Evolutionary conservation across 1,284 basidiomycete genomes (phyloP), one percentile per base, ranked within the genome.

Genomic region (Naganishia cerealis): DNA sequence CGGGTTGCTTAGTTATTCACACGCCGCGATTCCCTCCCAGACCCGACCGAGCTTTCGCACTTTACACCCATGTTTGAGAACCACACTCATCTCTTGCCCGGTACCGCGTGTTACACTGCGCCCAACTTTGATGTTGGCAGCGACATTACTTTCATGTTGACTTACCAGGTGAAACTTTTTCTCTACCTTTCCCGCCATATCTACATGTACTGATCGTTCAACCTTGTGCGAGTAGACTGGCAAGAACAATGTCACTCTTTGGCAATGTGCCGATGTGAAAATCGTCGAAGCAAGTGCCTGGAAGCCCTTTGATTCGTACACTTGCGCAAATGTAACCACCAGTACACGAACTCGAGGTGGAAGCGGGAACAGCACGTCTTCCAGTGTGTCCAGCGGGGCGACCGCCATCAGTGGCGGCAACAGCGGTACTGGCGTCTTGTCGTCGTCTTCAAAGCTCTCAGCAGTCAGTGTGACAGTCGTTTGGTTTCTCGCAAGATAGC

Each of bases 181-280:
- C 16, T 50, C 8, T 7, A 15, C 46, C 46, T 24, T 21, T 10
- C 46, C 9, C n/a, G 21, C 21, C 12, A 3, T 15, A 8, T 50
- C 13, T 24, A 24, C 8, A 21, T 24, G 1, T 24, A 24, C 18
- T 50, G 4, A 50, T 8, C 29, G 4, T 3, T 6, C 24, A 21
- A 13, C 21, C 15, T 12, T 42, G 29, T 39, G 18, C 15, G 5
- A 1, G 21, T 38, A 63, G 61, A 63, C 61, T 24, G 61, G 61
- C 5, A 46, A 9, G 9, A 63, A 63, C 16, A 63, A 63, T 24
- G 36, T 21, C 6, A 63, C 61, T 3, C 54, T 63, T 50, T 63
- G 61, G 61, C 61, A 63, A 33, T 63, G 61, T 15, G 61, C 61
- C 61, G 61, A 63, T 18, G 61, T 63, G 50, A 63, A 54, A 50